Percentiles rank a stretch among this genome's conserved stretches.
phyloP scores from a whole-genome alignment of 2,329 filamentous ascomycete species.

The Colletotrichum tofieldiae region DNA sequence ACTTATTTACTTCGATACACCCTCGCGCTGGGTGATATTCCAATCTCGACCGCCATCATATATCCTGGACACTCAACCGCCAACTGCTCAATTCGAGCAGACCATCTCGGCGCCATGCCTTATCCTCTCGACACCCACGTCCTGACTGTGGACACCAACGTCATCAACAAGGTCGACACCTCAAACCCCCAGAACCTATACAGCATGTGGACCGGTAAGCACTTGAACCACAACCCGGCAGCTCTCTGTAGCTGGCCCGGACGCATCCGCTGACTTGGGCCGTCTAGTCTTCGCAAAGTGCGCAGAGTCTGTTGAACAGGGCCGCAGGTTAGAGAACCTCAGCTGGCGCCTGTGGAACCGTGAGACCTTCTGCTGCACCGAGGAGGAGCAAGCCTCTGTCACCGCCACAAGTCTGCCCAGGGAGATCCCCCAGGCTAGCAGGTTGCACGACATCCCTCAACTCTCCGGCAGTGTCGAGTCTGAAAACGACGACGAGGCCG shows the following conservation, averaged over 20 bases:
- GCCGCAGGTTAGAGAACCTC: slow-evolving; percentile 92
- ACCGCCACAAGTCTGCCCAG: slow-evolving; percentile 63
- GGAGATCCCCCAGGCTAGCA: slow-evolving; percentile 60
- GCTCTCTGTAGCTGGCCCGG: slow-evolving; percentile 47
- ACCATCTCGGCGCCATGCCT: slow-evolving; percentile 75
- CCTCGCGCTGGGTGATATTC: slow-evolving; percentile 36
- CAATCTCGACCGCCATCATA: slow-evolving; percentile 46
- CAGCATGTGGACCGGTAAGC: slow-evolving; percentile 96
- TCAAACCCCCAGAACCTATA: slow-evolving; percentile 93
- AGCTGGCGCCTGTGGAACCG: slow-evolving; percentile 97
- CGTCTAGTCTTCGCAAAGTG: slow-evolving; percentile 90
- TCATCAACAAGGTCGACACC: slow-evolving; percentile 96
- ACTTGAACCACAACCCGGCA: slow-evolving; percentile 15
- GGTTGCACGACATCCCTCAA: slow-evolving; percentile 74
- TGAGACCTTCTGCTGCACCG: slow-evolving; percentile 90
- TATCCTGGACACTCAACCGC: slow-evolving; percentile 42
- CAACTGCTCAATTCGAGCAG: slow-evolving; percentile 57
- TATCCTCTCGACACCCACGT: slow-evolving; percentile 87
- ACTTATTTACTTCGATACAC: neutral
- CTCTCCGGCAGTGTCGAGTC: slow-evolving; percentile 86
- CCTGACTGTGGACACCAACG: slow-evolving; percentile 90
- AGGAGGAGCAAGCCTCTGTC: slow-evolving; percentile 66
- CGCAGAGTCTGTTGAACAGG: slow-evolving; percentile 93
- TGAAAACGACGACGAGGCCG: slow-evolving; percentile 76
- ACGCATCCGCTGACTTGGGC: slow-evolving; percentile 22